Evolutionary conservation across 2,329 filamentous ascomycete genomes (phyloP).

Genomic region (Monilinia vaccinii-corymbosi): DNA sequence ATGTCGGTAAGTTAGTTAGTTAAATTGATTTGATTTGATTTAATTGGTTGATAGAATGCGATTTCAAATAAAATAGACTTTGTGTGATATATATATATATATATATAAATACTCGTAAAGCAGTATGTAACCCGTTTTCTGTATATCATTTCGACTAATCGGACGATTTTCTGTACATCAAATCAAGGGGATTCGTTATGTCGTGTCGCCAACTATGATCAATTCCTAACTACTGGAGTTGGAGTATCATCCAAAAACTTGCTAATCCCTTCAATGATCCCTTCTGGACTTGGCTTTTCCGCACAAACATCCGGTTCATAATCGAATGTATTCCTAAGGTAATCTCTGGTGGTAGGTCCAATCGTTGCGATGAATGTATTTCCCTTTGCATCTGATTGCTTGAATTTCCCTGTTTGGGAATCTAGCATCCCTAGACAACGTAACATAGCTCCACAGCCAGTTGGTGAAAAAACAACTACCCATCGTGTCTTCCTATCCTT

Average conservation of each 20-base stretch:
- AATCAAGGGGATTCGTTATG: not conserved
- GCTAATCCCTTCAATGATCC: slow-evolving; percentile 59
- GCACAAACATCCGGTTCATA: slow-evolving; percentile 74
- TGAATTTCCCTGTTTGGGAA: slow-evolving; percentile 34
- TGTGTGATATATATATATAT: no score
- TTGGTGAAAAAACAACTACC: slow-evolving; percentile 68
- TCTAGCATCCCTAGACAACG: slow-evolving; percentile 44
- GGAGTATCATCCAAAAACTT: slow-evolving; percentile 15
- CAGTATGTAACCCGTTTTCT: no score
- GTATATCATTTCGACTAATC: not conserved
- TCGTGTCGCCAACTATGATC: not conserved
- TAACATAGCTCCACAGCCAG: slow-evolving; percentile 53
- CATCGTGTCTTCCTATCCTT: slow-evolving; percentile 42
- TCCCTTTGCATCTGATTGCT: slow-evolving; percentile 22
- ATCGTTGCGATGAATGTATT: slow-evolving; percentile 72
- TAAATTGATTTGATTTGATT: no score
- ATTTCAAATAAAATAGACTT: no score
- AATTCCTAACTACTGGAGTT: not conserved
- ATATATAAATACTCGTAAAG: no score
- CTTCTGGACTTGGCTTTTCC: slow-evolving; percentile 70
- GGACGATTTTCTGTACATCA: not conserved
- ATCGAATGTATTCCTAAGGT: slow-evolving; percentile 54
- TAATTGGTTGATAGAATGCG: no score
- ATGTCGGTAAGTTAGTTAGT: no score
- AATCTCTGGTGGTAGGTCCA: slow-evolving; percentile 80